Conservation (phyloP, 306 rosid genomes). For the Senna siamea region DNA sequence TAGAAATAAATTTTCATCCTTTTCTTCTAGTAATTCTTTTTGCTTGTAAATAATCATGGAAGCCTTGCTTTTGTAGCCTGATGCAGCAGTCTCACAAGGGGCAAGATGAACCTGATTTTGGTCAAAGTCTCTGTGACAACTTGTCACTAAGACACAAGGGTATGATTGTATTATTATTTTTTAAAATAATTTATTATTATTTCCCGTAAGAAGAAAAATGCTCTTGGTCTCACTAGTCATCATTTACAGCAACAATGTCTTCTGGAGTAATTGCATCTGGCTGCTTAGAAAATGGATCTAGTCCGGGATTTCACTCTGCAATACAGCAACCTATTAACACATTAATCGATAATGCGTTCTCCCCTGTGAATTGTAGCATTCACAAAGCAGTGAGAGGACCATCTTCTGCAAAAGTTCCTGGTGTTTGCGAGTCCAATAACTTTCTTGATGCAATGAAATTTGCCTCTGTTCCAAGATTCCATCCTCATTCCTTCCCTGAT, state of each 20-base stretch:
- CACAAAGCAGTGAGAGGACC: constrained; percentile 50
- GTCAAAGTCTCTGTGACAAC: constrained; percentile 52
- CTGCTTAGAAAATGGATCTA: constrained; percentile 50
- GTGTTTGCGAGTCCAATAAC: constrained; percentile 45
- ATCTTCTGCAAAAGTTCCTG: constrained; percentile 47
- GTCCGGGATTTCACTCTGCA: constrained; percentile 58
- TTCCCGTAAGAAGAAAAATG: constrained; percentile 18
- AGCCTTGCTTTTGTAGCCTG: constrained; percentile 53
- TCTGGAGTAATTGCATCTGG: constrained; percentile 54
- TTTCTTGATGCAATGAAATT: constrained; percentile 52
- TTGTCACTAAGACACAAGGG: constrained; percentile 48
- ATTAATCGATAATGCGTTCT: constrained; percentile 52
- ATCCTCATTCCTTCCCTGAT: constrained; percentile 74
- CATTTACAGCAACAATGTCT: constrained; percentile 44
- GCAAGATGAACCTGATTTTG: constrained; percentile 54
- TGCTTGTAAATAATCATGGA: constrained; percentile 24
- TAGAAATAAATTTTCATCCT: constrained; percentile 17
- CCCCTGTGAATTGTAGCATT: constrained; percentile 53
- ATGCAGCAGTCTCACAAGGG: constrained; percentile 56
- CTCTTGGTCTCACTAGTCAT: constrained; percentile 33
- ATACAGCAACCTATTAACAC: constrained; percentile 45
- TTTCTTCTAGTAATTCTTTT: constrained; percentile 27
- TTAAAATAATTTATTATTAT: neutral
- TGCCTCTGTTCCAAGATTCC: constrained; percentile 55
- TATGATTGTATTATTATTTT: constrained; percentile 30